Evolutionary conservation across 495 filamentous ascomycete genomes (phyloP).

Genomic region (Neurospora cerealis): DNA sequence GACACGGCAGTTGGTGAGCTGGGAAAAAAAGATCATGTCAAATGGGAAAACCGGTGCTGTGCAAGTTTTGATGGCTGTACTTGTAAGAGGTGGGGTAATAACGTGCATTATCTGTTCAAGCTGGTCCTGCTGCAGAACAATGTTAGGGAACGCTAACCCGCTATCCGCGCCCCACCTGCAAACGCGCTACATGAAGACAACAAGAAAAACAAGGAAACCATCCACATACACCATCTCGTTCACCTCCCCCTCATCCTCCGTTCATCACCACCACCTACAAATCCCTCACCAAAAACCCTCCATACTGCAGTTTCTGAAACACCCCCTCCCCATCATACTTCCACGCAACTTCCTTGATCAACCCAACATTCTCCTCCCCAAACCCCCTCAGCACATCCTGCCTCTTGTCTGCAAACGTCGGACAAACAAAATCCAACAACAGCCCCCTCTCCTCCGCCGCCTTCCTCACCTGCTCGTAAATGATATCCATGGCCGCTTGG

Average conservation of each 20-base stretch:
- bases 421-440: slow-evolving; percentile 20
- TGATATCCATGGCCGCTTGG: background rate
- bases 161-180: background rate
- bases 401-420: slow-evolving; percentile 31
- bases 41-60: background rate
- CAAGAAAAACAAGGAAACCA: background rate
- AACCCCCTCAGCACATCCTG: slow-evolving; percentile 41
- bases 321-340: slow-evolving; percentile 42
- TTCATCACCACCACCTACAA: background rate
- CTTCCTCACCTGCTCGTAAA: slow-evolving; percentile 3
- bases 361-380: slow-evolving; percentile 31
- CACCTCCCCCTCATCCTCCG: too few species aligned
- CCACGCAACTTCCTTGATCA: slow-evolving; percentile 23
- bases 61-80: background rate
- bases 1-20: background rate
- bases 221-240: too few species aligned
- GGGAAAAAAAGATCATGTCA: background rate
- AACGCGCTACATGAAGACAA: background rate
- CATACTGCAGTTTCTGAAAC: slow-evolving; percentile 38
- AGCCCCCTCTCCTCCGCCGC: slow-evolving; percentile 14
- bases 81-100: background rate
- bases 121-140: accelerated
- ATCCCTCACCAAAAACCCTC: slow-evolving; percentile 15
- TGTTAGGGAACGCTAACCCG: background rate
- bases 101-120: background rate